A percentile compares a stretch with the other conserved stretches of the same genome.
These are phyloP conservation scores for Colletotrichum trifolii DNA, from an alignment of 2,329 filamentous ascomycete species.

Conservation along the genomic window DNA sequence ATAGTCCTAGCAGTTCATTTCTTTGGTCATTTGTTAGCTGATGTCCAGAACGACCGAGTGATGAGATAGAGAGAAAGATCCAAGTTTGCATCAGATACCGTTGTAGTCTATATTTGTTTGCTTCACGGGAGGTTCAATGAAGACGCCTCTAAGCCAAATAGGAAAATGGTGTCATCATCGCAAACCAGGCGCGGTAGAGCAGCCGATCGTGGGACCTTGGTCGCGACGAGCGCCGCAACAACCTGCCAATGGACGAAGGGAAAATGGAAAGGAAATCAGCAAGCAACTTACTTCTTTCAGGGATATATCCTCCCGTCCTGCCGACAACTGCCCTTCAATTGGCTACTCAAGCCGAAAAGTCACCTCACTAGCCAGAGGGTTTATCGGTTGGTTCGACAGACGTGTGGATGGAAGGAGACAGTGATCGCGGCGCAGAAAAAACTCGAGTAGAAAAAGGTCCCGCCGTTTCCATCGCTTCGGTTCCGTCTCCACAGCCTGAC, in stretches of 20 bases:
- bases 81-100: conserved; percentile 83
- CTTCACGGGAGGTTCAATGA: conserved; percentile 69
- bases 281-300: conserved; percentile 39
- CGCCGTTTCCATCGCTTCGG: conserved; percentile 31
- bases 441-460: conserved; percentile 32
- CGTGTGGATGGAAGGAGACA: conserved; percentile 29
- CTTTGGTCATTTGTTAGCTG: conserved; percentile 44
- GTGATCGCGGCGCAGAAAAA: conserved; percentile 25
- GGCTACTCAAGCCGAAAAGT: conserved; percentile 37
- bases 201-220: conserved; percentile 3
- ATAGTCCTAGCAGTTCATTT: conserved; percentile 59
- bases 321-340: conserved; percentile 36
- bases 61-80: conserved; percentile 31
- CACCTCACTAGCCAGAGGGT: conserved; percentile 30
- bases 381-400: conserved; percentile 32
- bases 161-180: conserved; percentile 70
- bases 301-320: conserved; percentile 37
- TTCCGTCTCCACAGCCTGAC: conserved; percentile 31
- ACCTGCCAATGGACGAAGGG: conserved; percentile 22
- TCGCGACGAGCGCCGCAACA: conserved; percentile 5
- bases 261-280: conserved; percentile 10
- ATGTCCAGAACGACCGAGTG: background rate
- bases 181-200: conserved; percentile 41
- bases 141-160: conserved; percentile 68
- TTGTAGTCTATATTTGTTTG: conserved; percentile 89